Percentiles rank a stretch among this genome's conserved stretches.
Evolutionary conservation across 1,139 yeast species (phyloP).

Genomic region (Suhomyces coccinellae): DNA sequence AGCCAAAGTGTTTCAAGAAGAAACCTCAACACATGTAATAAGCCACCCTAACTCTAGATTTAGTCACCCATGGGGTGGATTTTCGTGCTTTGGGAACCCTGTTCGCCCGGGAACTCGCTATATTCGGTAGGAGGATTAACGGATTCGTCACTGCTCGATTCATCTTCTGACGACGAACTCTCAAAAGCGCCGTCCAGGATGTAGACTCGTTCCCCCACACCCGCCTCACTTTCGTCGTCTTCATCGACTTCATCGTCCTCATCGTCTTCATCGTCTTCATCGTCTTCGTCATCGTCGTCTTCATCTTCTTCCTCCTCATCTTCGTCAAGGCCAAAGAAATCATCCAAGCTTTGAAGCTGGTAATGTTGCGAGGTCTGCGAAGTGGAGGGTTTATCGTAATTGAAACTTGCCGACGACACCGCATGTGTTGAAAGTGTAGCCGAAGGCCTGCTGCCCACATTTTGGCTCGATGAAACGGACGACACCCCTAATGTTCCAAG

Average conservation of each 20-base stretch:
- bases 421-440: conserved; percentile 24
- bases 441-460: conserved; percentile 23
- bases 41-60: neutral
- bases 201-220: neutral
- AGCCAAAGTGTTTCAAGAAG: neutral
- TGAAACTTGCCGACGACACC: conserved; percentile 27
- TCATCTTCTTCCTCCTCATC: conserved; percentile 28
- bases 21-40: neutral
- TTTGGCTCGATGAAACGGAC: conserved; percentile 9
- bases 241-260: conserved; percentile 27
- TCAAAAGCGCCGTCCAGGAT: conserved; percentile 2
- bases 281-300: conserved; percentile 41
- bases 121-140: conserved; percentile 1
- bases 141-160: conserved; percentile 3
- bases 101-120: conserved; percentile 2
- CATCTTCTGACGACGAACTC: conserved; percentile 6
- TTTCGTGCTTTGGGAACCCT: conserved; percentile 7
- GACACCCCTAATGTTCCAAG: conserved; percentile 18
- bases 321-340: conserved; percentile 67
- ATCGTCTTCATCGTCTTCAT: conserved; percentile 26
- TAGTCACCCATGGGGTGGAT: neutral
- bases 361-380: conserved; percentile 35
- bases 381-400: neutral
- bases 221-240: conserved; percentile 16
- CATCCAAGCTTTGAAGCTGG: conserved; percentile 77